Evolutionary conservation across 2,329 filamentous ascomycete genomes (phyloP).

Genomic region (Coniosporium tulheliwenetii): DNA sequence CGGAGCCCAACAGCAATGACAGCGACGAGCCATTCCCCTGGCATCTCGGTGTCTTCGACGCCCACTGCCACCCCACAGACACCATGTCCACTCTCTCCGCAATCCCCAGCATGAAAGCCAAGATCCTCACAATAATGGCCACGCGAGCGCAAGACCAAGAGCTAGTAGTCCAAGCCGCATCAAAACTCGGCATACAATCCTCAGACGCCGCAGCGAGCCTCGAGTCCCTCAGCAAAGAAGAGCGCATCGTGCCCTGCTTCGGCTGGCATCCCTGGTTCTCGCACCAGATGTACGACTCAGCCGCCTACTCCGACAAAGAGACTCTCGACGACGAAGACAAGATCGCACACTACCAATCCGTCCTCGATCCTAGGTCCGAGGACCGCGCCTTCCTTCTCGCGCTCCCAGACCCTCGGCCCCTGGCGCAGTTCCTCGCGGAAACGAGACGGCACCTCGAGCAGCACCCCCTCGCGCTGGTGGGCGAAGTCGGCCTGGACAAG

Average conservation of each 20-base stretch:
- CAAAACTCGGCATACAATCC: constrained; percentile 32
- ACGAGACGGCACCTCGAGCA: constrained; percentile 39
- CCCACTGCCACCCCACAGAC: constrained; percentile 75
- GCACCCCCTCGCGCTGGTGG: constrained; percentile 51
- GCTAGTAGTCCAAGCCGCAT: constrained; percentile 49
- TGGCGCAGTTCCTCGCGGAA: constrained; percentile 42
- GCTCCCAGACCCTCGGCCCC: constrained; percentile 44
- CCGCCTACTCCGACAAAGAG: constrained; percentile 13
- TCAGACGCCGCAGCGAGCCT: constrained; percentile 3
- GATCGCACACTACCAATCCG: constrained; percentile 48
- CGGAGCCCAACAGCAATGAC: neutral
- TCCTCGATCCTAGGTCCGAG: constrained; percentile 42
- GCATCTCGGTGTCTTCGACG: constrained; percentile 57
- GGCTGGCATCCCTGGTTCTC: constrained; percentile 86
- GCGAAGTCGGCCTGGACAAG: constrained; percentile 66
- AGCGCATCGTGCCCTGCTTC: constrained; percentile 53
- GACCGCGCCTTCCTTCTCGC: constrained; percentile 31
- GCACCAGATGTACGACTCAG: constrained; percentile 55
- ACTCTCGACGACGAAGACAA: constrained; percentile 25
- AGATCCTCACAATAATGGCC: constrained; percentile 58
- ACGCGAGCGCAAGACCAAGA: constrained; percentile 62
- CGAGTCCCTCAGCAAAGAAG: constrained; percentile 11
- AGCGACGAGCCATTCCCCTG: constrained; percentile 39
- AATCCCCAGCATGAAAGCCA: constrained; percentile 50
- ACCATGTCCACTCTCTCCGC: constrained; percentile 45